Base-by-base conservation (phyloP, 495 filamentous ascomycete genomes). In the Lepraria neglecta region DNA sequence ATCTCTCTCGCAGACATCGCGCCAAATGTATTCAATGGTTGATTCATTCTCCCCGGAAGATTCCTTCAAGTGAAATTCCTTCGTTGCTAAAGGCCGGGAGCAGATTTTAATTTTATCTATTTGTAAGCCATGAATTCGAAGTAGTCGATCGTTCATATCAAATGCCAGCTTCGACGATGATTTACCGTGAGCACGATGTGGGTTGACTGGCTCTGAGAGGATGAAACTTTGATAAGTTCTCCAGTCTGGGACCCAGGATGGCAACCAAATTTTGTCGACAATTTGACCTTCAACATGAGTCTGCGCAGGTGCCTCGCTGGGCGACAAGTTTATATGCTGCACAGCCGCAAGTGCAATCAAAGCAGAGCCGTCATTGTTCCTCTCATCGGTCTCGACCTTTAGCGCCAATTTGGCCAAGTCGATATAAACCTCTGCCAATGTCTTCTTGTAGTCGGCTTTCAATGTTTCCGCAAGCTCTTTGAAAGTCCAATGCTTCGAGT, bases 271-370 rank as follows among this genome's bases (percentile, higher is more conserved):
- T 10, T 3, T 27, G 9, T 50, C 46, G 7, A 15, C 46, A 1
- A 4, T 4, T 1, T 28, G 46, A 46, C 6, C 44, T 28, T 50
- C n/a, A 10, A 50, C 46, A 27, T 27, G n/a, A 11, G 46, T 10
- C 43, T 54, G 5, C n/a, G 19, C 40, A 28, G 62, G 56, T 61
- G 38, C 50, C 47, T 60, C 19, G 27, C 30, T 54, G 43, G 43
- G 44, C 24, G 42, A 46, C 33, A 64, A 33, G 19, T 14, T 3
- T 12, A 44, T 44, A 58, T 65, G 56, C 55, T 68, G 65, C 35
- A 65, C 55, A 30, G 65, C 64, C 21, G 65, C 60, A 24, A 68
- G 50, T 19, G 58, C 30, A 51, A 66, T 43, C 53, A 68, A 42
- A 28, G 59, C 48, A 15, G 54, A 35, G 31, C 60, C 65, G 6